A percentile compares a stretch with the other conserved stretches of the same genome.
Evolutionary conservation across 805 yeast genomes (phyloP).

Genomic region (Cyberlindnera euphorbiiphila): DNA sequence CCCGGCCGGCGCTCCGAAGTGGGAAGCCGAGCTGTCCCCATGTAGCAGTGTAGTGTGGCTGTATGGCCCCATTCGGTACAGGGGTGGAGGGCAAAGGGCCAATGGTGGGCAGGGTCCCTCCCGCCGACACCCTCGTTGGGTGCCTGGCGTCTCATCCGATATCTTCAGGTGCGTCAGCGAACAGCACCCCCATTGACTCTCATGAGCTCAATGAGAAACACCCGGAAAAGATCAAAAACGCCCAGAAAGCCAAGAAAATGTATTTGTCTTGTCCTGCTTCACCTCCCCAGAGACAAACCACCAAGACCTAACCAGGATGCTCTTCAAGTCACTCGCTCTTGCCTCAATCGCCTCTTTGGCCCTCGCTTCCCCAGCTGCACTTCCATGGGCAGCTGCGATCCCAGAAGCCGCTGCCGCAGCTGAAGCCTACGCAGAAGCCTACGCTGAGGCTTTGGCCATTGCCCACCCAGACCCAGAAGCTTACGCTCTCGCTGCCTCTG

Average conservation of each 20-base stretch:
- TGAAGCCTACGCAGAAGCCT: conserved; percentile 25
- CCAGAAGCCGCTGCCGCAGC: conserved; percentile 26
- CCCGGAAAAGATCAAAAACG: conserved; percentile 3
- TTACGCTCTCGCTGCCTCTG: conserved; percentile 28
- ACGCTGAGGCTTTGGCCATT: conserved; percentile 28
- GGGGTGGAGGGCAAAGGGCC: too few species aligned
- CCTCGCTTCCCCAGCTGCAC: conserved; percentile 13
- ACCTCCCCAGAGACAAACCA: not conserved
- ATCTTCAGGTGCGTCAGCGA: conserved; percentile 3
- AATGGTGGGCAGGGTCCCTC: too few species aligned
- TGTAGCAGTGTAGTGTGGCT: too few species aligned
- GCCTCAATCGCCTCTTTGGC: conserved; percentile 8
- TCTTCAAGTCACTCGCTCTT: conserved; percentile 9
- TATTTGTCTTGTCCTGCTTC: not conserved
- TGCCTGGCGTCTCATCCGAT: conserved; percentile 1
- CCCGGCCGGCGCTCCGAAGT: too few species aligned
- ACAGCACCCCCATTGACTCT: too few species aligned
- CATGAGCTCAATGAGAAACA: too few species aligned
- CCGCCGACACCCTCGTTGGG: too few species aligned
- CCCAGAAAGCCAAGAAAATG: not conserved
- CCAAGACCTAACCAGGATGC: conserved; percentile 5
- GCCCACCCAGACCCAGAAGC: conserved; percentile 33
- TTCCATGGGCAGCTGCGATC: conserved; percentile 24
- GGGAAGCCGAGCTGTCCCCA: too few species aligned
- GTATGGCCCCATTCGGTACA: too few species aligned